These are phyloP conservation scores for Talaromyces albobiverticillius DNA, from an alignment of 2,329 filamentous ascomycete species.

Conservation along the genomic window DNA sequence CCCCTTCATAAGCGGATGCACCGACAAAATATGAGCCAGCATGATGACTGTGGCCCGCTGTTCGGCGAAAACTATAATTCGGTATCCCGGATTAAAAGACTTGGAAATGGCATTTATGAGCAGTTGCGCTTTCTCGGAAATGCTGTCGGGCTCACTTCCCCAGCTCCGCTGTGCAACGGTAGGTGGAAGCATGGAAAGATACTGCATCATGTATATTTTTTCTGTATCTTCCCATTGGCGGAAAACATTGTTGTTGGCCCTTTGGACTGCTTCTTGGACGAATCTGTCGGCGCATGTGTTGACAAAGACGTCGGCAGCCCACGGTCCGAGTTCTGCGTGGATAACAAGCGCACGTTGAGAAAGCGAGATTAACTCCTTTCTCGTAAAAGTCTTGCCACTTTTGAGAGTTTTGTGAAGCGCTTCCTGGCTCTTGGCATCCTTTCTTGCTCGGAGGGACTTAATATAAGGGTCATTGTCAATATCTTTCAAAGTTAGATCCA, in stretches of 20 bases:
- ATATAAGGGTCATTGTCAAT: slow-evolving; percentile 63
- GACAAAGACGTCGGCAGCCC: slow-evolving; percentile 68
- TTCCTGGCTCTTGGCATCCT: slow-evolving; percentile 29
- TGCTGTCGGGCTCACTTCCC: slow-evolving; percentile 19
- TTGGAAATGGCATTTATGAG: slow-evolving; percentile 55
- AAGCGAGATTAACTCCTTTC: slow-evolving; percentile 57
- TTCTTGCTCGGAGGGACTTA: slow-evolving; percentile 43
- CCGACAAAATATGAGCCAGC: slow-evolving; percentile 56
- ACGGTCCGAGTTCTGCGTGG: slow-evolving; percentile 59
- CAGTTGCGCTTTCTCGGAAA: slow-evolving; percentile 58
- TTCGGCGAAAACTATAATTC: slow-evolving; percentile 65
- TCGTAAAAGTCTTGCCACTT: slow-evolving; percentile 38
- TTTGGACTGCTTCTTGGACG: slow-evolving; percentile 18
- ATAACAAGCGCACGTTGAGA: slow-evolving; percentile 52
- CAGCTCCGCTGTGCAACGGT: slow-evolving; percentile 15
- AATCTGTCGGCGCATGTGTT: slow-evolving; percentile 45
- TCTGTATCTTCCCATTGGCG: slow-evolving; percentile 50
- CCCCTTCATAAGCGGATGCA: slow-evolving; percentile 47
- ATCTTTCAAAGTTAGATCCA: slow-evolving; percentile 42
- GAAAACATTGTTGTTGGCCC: slow-evolving; percentile 30
- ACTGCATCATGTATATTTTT: slow-evolving; percentile 53
- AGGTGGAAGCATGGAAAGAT: slow-evolving; percentile 28
- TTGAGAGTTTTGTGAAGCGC: slow-evolving; percentile 27
- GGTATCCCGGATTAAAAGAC: slow-evolving; percentile 46
- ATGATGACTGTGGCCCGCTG: slow-evolving; percentile 61